Conservation (phyloP, 352 stramenopile genomes). For the Globisporangium acanthophoron region DNA sequence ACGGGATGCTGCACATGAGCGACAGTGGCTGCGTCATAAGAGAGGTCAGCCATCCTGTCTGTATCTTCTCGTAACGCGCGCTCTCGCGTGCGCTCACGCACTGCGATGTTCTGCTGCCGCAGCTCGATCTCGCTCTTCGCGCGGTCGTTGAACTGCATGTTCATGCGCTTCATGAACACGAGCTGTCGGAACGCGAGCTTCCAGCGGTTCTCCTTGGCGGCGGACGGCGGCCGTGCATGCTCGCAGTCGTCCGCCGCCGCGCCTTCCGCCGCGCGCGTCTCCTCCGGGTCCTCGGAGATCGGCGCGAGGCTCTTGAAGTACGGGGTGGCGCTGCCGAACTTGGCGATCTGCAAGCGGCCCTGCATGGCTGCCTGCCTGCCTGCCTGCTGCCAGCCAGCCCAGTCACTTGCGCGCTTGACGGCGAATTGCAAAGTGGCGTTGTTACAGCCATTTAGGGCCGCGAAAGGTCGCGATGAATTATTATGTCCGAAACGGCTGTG, state of each 20-base stretch:
- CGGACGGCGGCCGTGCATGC: neutral
- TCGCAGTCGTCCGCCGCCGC: neutral
- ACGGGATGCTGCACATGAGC: constrained; percentile 69
- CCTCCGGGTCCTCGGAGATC: constrained; percentile 9
- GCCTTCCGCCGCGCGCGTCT: constrained; percentile 7
- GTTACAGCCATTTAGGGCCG: too few relatives aligned
- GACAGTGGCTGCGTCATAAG: constrained; percentile 35
- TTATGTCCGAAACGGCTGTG: neutral
- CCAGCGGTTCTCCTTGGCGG: constrained; percentile 50
- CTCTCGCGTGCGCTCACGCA: constrained; percentile 10
- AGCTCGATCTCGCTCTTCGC: constrained; percentile 79
- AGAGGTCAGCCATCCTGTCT: neutral
- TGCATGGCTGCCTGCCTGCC: too few relatives aligned
- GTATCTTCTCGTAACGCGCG: too few relatives aligned
- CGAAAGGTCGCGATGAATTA: neutral
- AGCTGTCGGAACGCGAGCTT: constrained; percentile 75
- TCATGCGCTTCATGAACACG: constrained; percentile 83
- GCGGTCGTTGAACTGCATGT: constrained; percentile 70
- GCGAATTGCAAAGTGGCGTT: too few relatives aligned
- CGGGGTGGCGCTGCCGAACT: neutral
- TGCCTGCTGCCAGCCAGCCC: too few relatives aligned
- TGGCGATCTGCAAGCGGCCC: neutral
- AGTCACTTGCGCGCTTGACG: too few relatives aligned
- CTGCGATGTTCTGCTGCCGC: constrained; percentile 72
- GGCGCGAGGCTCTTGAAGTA: constrained; percentile 4